Evolutionary conservation across 768 basidiomycete species (phyloP), one percentile per base, ranked within the genome.

Genomic region (Cystobasidiopsis lactophilus): DNA sequence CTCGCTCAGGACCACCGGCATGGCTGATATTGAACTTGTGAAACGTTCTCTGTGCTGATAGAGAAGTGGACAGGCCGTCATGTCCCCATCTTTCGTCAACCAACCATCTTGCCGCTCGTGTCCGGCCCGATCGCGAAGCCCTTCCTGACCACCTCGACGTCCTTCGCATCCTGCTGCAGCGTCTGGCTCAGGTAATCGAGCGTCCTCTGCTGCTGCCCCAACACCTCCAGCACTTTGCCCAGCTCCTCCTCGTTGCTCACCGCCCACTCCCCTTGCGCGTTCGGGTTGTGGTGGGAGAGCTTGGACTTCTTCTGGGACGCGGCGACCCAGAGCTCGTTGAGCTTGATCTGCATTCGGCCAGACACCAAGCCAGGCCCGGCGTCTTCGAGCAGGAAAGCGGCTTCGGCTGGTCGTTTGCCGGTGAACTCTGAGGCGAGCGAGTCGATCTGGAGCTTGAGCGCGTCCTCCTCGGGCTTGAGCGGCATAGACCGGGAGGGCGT

Each of bases 201-300:
- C 5, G 55, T 54, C n/a, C 50, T 27, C 43, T 56, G 55, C 44
- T 56, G 55, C 37, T 56, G 55, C 23, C 52, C 55, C 11, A 56
- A 35, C 35, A 56, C 55, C 37, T 56, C 55, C 21, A 56, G 27
- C n/a, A 56, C 51, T 26, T 51, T 53, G 24, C 52, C 24, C 41
- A 56, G 30, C 37, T 56, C 55, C n/a, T 33, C 16, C 31, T 56
- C 46, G 38, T 56, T 50, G 21, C 27, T 21, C 3, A 56, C 51
- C 10, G 50, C 44, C 46, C 47, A 56, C 40, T 56, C 55, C 23
- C 23, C 52, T 16, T 26, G 26, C 19, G 43, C 33, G 10, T 19
- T 23, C 13, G 27, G 40, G 19, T 44, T 44, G 24, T 50, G 14
- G 19, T 33, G 38, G 11, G 40, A 16, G 35, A 26, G 31, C 40